Conservation (phyloP, 2,329 filamentous ascomycete genomes). For the Lasiodiplodia sp. region DNA sequence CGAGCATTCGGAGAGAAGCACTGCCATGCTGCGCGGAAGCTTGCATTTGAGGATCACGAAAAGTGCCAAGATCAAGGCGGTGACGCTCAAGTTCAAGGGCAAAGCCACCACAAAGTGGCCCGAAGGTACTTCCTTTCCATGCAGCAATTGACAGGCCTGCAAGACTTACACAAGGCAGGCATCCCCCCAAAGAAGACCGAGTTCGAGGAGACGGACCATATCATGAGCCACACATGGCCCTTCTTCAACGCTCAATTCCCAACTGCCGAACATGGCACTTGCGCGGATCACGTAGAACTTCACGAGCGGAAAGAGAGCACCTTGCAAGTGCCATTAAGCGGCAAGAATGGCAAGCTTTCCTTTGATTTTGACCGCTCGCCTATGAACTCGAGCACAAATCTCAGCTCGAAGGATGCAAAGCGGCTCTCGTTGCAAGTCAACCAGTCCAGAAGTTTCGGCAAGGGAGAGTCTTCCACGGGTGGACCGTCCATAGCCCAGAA, state of each 20-base stretch:
- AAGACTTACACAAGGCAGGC: constrained; percentile 53
- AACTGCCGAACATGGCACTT: constrained; percentile 65
- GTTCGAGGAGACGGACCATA: constrained; percentile 80
- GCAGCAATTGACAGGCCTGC: constrained; percentile 29
- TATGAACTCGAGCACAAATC: constrained; percentile 53
- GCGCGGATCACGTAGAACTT: constrained; percentile 68
- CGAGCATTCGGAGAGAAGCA: constrained; percentile 68
- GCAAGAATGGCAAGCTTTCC: constrained; percentile 35
- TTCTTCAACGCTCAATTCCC: constrained; percentile 85
- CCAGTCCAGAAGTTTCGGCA: constrained; percentile 84
- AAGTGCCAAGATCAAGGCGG: constrained; percentile 88
- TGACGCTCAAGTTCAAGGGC: constrained; percentile 86
- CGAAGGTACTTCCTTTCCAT: constrained; percentile 64
- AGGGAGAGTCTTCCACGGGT: constrained; percentile 69
- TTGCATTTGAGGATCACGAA: constrained; percentile 85
- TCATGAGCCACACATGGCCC: constrained; percentile 87
- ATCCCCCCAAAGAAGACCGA: constrained; percentile 88
- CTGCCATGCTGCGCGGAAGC: constrained; percentile 84
- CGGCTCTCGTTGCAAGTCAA: constrained; percentile 80
- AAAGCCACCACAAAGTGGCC: constrained; percentile 94
- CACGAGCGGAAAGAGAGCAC: constrained; percentile 48
- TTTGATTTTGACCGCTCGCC: constrained; percentile 51
- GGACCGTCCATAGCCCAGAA: constrained; percentile 71
- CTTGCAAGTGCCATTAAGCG: constrained; percentile 35
- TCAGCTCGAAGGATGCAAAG: constrained; percentile 63